A percentile compares a stretch with the other conserved stretches of the same genome.
Conservation (phyloP, 176 grass and related monocot species). For the Oropetium thomaeum region DNA sequence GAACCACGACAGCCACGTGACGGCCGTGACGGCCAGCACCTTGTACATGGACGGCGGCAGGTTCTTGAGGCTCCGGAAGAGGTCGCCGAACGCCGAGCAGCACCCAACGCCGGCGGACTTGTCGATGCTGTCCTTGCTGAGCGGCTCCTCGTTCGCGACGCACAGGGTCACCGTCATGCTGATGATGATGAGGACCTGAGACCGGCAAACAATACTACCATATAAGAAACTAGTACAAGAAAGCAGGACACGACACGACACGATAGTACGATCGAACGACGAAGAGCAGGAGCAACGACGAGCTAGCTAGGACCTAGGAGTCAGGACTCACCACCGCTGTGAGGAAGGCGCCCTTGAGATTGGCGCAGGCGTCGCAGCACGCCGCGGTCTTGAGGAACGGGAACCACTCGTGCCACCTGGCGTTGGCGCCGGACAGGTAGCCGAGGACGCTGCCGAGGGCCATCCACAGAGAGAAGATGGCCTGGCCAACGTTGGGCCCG, state of each 20-base stretch:
- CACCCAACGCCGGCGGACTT: neutral
- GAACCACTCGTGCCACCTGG: slow-evolving; percentile 49
- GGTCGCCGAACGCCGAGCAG: slow-evolving; percentile 36
- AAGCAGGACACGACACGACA: neutral
- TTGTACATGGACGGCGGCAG: slow-evolving; percentile 70
- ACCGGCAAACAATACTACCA: neutral
- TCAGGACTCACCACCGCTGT: slow-evolving; percentile 53
- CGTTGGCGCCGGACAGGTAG: slow-evolving; percentile 64
- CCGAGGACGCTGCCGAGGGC: slow-evolving; percentile 78
- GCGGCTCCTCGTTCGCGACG: slow-evolving; percentile 37
- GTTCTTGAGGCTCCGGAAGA: slow-evolving; percentile 59
- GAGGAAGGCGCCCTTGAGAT: slow-evolving; percentile 54
- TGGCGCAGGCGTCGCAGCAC: slow-evolving; percentile 54
- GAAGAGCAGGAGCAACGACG: too few species aligned
- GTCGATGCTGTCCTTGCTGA: neutral
- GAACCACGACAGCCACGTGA: slow-evolving; percentile 78
- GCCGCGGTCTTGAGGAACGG: slow-evolving; percentile 43
- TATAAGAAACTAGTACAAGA: too few species aligned
- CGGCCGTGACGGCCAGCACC: slow-evolving; percentile 65
- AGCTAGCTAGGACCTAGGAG: too few species aligned
- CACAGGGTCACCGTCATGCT: slow-evolving; percentile 39
- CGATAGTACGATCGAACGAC: too few species aligned
- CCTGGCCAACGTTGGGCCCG: slow-evolving; percentile 49
- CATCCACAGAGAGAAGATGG: slow-evolving; percentile 90
- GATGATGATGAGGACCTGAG: slow-evolving; percentile 39